Conservation (phyloP, 2,329 filamentous ascomycete genomes). For the Aspergillus sp. region DNA sequence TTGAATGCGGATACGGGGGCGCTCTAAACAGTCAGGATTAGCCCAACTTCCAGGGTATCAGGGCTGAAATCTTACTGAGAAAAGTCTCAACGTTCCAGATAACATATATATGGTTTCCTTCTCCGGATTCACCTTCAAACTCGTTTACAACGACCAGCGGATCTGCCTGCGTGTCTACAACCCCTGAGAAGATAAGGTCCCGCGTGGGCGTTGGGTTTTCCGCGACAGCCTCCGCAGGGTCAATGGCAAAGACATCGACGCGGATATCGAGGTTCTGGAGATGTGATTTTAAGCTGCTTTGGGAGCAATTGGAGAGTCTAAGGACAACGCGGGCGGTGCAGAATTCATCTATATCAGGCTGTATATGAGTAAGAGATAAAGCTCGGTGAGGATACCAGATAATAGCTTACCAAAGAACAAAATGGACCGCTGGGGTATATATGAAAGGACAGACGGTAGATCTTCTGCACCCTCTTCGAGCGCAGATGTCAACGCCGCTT, state of each 20-base stretch:
- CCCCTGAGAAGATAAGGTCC: constrained; percentile 45
- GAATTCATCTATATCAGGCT: constrained; percentile 53
- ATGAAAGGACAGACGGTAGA: constrained; percentile 46
- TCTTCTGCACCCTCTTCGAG: constrained; percentile 47
- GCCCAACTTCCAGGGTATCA: not conserved
- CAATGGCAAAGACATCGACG: constrained; percentile 50
- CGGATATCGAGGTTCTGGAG: constrained; percentile 51
- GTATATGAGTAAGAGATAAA: constrained; percentile 49
- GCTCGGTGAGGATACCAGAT: constrained; percentile 8
- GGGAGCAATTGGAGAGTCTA: constrained; percentile 51
- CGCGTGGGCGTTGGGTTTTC: constrained; percentile 37
- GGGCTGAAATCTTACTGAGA: constrained; percentile 32
- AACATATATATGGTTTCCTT: constrained; percentile 41
- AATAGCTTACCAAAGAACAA: constrained; percentile 51
- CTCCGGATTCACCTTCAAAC: constrained; percentile 39
- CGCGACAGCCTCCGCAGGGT: constrained; percentile 41
- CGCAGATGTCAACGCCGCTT: constrained; percentile 43
- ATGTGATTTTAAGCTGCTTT: constrained; percentile 48
- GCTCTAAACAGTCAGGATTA: constrained; percentile 28
- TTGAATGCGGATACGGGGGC: constrained; percentile 53
- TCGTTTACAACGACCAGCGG: constrained; percentile 47
- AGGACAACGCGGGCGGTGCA: constrained; percentile 53
- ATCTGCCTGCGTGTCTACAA: constrained; percentile 39
- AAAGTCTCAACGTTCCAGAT: constrained; percentile 47
- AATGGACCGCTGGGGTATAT: constrained; percentile 51